A percentile compares a stretch with the other conserved stretches of the same genome.
Evolutionary conservation across 495 filamentous ascomycete genomes (phyloP).

Genomic region (Xylaria castorea): DNA sequence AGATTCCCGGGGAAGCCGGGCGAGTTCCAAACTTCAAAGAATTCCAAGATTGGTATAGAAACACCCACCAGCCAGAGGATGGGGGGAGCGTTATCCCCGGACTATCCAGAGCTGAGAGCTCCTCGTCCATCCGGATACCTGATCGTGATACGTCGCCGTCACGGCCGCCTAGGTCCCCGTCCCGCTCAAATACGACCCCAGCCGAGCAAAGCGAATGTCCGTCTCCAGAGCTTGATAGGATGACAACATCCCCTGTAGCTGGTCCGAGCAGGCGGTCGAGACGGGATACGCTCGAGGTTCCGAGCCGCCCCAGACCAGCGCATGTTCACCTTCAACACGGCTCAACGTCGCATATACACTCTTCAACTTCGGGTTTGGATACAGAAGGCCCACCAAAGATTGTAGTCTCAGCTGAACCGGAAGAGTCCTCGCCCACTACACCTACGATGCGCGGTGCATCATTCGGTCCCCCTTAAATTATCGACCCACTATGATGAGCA

Average conservation of each 20-base stretch:
- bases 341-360: constrained; percentile 1
- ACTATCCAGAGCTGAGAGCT: constrained; percentile 37
- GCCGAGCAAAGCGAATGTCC: constrained; percentile 6
- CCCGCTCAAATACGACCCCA: constrained; percentile 35
- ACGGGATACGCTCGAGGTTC: constrained; percentile 43
- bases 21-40: constrained; percentile 49
- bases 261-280: constrained; percentile 31
- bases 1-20: constrained; percentile 56
- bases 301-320: constrained; percentile 6
- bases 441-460: not conserved
- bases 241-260: constrained; percentile 20
- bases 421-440: constrained; percentile 17
- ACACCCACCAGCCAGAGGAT: constrained; percentile 31
- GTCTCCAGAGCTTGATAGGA: constrained; percentile 22
- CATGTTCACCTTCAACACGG: constrained; percentile 1
- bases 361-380: constrained; percentile 9
- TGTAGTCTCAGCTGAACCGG: constrained; percentile 29
- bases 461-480: not conserved
- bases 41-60: constrained; percentile 50
- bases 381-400: constrained; percentile 27
- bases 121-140: constrained; percentile 29
- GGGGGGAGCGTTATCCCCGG: constrained; percentile 24
- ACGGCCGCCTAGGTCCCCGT: constrained; percentile 21
- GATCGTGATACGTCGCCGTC: constrained; percentile 29
- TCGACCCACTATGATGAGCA: not conserved